phyloP scores from a whole-genome alignment of 163 green algal genomes.

The Prototheca stagnorum region DNA sequence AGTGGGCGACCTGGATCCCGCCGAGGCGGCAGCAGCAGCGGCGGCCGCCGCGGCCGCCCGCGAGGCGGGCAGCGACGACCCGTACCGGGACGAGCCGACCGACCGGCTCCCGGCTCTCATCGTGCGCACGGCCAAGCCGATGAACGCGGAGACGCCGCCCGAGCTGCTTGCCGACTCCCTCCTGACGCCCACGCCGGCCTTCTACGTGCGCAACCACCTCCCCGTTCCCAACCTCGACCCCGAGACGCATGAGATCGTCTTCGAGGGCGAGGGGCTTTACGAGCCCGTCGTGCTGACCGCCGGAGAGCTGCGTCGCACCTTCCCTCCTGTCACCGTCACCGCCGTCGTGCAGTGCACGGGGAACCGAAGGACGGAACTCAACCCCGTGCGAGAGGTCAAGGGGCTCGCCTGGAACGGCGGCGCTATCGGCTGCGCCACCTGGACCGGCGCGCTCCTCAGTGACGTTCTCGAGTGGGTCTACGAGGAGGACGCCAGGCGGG shows the following conservation, averaged over 20 bases:
- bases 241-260: conserved; percentile 17
- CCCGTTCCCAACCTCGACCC: conserved; percentile 52
- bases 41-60: background rate
- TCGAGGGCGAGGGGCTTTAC: conserved; percentile 35
- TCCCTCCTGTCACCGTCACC: conserved; percentile 51
- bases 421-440: conserved; percentile 55
- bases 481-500: no score
- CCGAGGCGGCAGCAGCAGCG: no score
- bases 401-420: conserved; percentile 61
- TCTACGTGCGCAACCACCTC: conserved; percentile 81
- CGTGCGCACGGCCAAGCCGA: conserved; percentile 37
- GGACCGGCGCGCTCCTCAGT: conserved; percentile 21
- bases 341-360: conserved; percentile 65
- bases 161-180: conserved; percentile 34
- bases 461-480: conserved; percentile 68
- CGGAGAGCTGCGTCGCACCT: conserved; percentile 49
- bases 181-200: conserved; percentile 62
- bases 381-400: conserved; percentile 31
- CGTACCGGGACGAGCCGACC: conserved; percentile 48
- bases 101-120: conserved; percentile 36
- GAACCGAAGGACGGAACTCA: conserved; percentile 54
- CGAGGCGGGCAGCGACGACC: conserved; percentile 31
- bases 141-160: conserved; percentile 47
- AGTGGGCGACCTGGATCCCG: conserved; percentile 46
- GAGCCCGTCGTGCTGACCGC: conserved; percentile 41